phyloP scores from a whole-genome alignment of 495 filamentous ascomycete species.

The Tuber umbilicatum region DNA sequence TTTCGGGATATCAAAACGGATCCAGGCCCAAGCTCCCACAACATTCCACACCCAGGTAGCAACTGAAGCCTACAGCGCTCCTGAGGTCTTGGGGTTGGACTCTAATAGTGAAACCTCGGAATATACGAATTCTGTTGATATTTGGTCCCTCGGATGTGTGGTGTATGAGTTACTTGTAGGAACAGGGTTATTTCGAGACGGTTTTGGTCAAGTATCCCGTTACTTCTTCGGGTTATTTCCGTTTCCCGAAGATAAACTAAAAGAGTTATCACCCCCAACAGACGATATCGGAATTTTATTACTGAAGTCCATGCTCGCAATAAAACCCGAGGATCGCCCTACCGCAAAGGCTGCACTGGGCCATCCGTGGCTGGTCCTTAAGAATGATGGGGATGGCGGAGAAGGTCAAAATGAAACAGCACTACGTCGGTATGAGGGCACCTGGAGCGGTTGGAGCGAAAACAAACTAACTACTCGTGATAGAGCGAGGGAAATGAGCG shows the following conservation, averaged over 20 bases:
- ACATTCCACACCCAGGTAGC: slow-evolving; percentile 8
- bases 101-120: slow-evolving; percentile 7
- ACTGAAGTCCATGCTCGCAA: not conserved
- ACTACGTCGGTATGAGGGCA: not conserved
- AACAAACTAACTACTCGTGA: not conserved
- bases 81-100: slow-evolving; percentile 18
- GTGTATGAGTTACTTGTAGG: slow-evolving; percentile 11
- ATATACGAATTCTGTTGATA: slow-evolving; percentile 28
- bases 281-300: not conserved
- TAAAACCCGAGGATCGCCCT: not conserved
- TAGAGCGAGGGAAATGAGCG: not conserved
- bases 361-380: not conserved
- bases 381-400: not conserved
- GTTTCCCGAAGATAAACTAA: slow-evolving; percentile 6
- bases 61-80: slow-evolving; percentile 16
- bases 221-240: not conserved
- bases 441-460: not conserved
- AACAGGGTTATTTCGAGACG: not conserved
- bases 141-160: slow-evolving; percentile 28
- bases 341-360: slow-evolving; percentile 1
- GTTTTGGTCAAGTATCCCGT: no score
- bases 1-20: slow-evolving; percentile 20
- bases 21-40: not conserved
- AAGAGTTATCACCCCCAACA: not conserved
- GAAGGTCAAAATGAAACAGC: not conserved